These are phyloP conservation scores for Entomortierella beljakovae DNA, from an alignment of 192 early-diverging fungal genomes.

Conservation along the genomic window DNA sequence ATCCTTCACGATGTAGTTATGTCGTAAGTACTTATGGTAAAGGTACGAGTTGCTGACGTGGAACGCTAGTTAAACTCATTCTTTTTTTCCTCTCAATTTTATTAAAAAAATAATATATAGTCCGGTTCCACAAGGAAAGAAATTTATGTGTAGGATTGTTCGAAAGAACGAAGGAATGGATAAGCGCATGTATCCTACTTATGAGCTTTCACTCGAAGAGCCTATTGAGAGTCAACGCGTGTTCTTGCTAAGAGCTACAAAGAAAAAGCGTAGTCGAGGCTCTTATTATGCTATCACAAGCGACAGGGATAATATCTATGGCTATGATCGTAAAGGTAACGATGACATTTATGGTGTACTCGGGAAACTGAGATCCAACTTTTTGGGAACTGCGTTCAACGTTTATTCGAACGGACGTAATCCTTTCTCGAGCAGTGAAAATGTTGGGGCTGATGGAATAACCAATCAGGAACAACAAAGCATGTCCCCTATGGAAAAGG, in stretches of 20 bases:
- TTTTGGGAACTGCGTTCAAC: conserved; percentile 85
- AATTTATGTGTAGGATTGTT: conserved; percentile 75
- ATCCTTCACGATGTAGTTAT: conserved; percentile 40
- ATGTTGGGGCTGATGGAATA: neutral
- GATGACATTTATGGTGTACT: conserved; percentile 35
- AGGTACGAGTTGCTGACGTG: too few relatives aligned
- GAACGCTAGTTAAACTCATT: too few relatives aligned
- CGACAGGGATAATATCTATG: conserved; percentile 16
- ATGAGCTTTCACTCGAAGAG: conserved; percentile 79
- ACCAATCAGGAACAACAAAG: neutral
- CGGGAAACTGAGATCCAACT: conserved; percentile 75
- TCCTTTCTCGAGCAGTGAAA: conserved; percentile 48
- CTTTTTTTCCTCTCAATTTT: neutral
- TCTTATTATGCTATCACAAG: conserved; percentile 73
- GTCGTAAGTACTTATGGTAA: conserved; percentile 55
- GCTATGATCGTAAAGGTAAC: conserved; percentile 28
- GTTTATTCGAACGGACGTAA: conserved; percentile 73
- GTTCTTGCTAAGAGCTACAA: conserved; percentile 76
- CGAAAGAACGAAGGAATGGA: conserved; percentile 71
- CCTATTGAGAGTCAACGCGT: conserved; percentile 32
- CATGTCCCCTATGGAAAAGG: conserved; percentile 7
- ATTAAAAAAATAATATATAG: conserved; percentile 40
- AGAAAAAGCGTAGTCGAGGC: conserved; percentile 72
- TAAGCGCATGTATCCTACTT: conserved; percentile 72
- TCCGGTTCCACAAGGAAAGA: conserved; percentile 73